Evolutionary conservation across 257 asterid species (phyloP).

Genomic region (Nicotiana obtusifolia): DNA sequence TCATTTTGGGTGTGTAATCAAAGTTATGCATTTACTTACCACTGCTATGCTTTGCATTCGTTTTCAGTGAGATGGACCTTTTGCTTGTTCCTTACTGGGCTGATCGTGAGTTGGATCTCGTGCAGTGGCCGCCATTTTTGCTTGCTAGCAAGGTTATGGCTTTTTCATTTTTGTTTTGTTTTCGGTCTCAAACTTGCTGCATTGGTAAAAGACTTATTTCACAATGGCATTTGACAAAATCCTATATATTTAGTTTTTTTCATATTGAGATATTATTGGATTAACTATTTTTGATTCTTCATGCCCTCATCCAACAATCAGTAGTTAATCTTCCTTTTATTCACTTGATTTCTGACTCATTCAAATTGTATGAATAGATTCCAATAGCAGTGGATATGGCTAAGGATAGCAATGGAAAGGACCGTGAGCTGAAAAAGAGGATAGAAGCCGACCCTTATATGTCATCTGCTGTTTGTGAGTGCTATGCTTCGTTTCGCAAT

Average conservation of each 20-base stretch:
- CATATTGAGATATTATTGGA: not conserved
- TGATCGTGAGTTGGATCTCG: constrained; percentile 86
- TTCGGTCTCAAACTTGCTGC: not conserved
- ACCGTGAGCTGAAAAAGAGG: constrained; percentile 84
- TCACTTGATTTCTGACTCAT: not conserved
- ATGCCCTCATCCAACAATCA: not conserved
- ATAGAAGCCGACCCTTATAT: constrained; percentile 70
- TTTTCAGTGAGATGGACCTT: constrained; percentile 91
- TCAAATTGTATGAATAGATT: constrained; percentile 42
- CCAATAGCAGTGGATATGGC: constrained; percentile 99
- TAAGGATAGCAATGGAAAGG: constrained; percentile 92
- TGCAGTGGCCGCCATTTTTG: constrained; percentile 98
- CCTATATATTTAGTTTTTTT: not conserved
- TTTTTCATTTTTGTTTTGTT: not conserved
- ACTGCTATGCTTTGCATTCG: constrained; percentile 18
- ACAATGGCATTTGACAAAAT: not conserved
- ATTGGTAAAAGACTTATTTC: not conserved
- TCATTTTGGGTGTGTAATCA: constrained; percentile 1
- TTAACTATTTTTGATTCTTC: not conserved
- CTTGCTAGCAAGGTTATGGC: constrained; percentile 92
- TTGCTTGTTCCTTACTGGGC: constrained; percentile 99
- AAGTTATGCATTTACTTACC: constrained; percentile 1
- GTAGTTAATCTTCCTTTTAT: not conserved
- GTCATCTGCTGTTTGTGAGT: constrained; percentile 93
- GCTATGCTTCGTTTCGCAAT: constrained; percentile 89